Percentiles rank a stretch among this genome's conserved stretches.
Evolutionary conservation across 2,329 filamentous ascomycete genomes (phyloP).

Genomic region (Sclerotinia sclerotiorum): DNA sequence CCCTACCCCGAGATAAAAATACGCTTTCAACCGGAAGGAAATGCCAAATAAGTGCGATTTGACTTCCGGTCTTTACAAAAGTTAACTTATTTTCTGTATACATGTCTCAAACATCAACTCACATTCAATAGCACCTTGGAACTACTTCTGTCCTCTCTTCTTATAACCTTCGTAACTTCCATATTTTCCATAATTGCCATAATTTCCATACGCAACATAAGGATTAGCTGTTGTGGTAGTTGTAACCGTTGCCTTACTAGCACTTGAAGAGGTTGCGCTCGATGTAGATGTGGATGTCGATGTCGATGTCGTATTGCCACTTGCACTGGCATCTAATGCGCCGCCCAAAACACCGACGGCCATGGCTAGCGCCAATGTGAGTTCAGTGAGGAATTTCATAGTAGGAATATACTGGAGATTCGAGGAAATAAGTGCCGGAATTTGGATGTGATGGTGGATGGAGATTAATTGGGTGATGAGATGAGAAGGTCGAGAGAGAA

Average conservation of each 20-base stretch:
- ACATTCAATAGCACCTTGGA: background rate
- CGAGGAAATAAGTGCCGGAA: background rate
- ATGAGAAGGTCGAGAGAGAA: background rate
- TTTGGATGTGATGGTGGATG: background rate
- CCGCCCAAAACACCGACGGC: background rate
- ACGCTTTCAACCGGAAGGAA: background rate
- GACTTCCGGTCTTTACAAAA: background rate
- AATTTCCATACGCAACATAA: constrained; percentile 15
- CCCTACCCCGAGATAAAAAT: background rate
- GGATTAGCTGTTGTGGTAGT: background rate
- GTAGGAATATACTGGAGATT: background rate
- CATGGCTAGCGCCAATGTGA: background rate
- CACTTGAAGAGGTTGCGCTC: background rate
- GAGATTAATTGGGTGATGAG: background rate
- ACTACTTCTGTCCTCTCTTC: constrained; percentile 5
- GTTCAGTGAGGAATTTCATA: background rate
- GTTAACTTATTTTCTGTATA: background rate
- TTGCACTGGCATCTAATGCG: constrained; percentile 1
- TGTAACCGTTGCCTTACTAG: background rate
- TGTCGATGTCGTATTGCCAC: background rate
- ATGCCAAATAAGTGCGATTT: accelerated
- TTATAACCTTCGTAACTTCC: constrained; percentile 22
- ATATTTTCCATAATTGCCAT: constrained; percentile 21
- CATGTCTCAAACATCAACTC: background rate
- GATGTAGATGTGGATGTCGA: no score